Evolutionary conservation across 2,329 filamentous ascomycete species (phyloP).

Genomic region (Colletotrichum tamarilloi): DNA sequence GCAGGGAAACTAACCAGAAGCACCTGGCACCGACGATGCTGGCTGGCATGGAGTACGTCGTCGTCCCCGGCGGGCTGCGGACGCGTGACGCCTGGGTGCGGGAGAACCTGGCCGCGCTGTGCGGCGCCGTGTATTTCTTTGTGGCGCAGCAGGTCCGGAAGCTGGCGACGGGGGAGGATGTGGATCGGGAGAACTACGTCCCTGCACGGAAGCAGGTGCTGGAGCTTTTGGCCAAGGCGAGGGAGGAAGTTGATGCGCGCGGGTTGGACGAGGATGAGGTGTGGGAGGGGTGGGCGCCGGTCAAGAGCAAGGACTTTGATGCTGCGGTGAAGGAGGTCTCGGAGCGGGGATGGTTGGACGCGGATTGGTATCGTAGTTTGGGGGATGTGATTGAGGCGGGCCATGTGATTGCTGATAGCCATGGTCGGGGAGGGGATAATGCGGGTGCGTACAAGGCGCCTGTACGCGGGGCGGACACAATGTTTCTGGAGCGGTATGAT

Average conservation of each 20-base stretch:
- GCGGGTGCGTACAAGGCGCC: conserved; percentile 46
- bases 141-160: conserved; percentile 63
- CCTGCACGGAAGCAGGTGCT: conserved; percentile 54
- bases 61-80: conserved; percentile 54
- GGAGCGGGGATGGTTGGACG: conserved; percentile 65
- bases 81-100: conserved; percentile 62
- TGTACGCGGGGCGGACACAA: conserved; percentile 68
- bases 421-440: conserved; percentile 39
- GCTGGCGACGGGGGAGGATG: conserved; percentile 49
- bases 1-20: conserved; percentile 69
- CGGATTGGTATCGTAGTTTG: conserved; percentile 73
- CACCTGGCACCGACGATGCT: conserved; percentile 78
- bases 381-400: conserved; percentile 60
- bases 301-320: conserved; percentile 68
- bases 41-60: conserved; percentile 74
- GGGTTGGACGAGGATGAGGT: conserved; percentile 58
- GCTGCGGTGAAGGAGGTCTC: conserved; percentile 69
- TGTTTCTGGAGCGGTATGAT: conserved; percentile 81
- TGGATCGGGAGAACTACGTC: conserved; percentile 58
- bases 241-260: conserved; percentile 45
- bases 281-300: conserved; percentile 64
- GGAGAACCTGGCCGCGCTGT: conserved; percentile 62
- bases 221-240: conserved; percentile 49
- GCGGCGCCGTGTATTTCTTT: conserved; percentile 71
- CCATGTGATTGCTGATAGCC: conserved; percentile 20